Evolutionary conservation across 768 basidiomycete genomes (phyloP), one percentile per base, ranked within the genome.

Genomic region (Thelephora ganbajun): DNA sequence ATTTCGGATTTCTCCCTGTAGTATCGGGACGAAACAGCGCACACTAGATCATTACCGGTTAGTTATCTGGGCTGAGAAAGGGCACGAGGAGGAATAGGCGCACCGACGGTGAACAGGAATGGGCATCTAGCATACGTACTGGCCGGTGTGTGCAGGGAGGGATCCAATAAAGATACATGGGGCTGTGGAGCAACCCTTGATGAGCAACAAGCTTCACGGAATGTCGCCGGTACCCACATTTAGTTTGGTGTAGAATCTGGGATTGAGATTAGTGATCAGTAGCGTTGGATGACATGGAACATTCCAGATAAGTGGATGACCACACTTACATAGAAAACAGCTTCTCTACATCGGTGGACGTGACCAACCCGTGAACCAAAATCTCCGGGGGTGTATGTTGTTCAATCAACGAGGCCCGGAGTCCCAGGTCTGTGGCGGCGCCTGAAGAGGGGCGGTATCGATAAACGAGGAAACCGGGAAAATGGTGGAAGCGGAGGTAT

Each of bases 91-190:
- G 47, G 11, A 13, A 23, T 9, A 30, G 39, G 77, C 76, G 68
- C 49, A 83, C 83, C 72, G 50, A 89, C 87, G 42, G 90, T 93
- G 61, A 91, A 90, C 33, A 94, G 68, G 68, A 92, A 94, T 0
- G 91, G 90, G 56, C 85, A 88, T 46, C 91, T 71, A 16, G 83
- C 76, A 54, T 86, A 89, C 9, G 83, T 86, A 2, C 77, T 73
- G 5, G 79, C 75, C 9, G 87, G 79, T 0, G 83, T 90, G 57
- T 93, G 91, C 13, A 93, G 67, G 5, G 76, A 78, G 9, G 80
- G 80, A 61, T 92, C 89, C 11, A 94, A 69, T 19, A 92, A 63
- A 2, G 83, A 83, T 14, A 92, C 68, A 2, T 85, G 86, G 6
- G 74, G 65, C 57, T 88, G 83, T 72, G 83, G 81, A 49, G 50